These are phyloP conservation scores for Kuraishia capsulata DNA, from an alignment of 805 yeast genomes.

Conservation along the genomic window DNA sequence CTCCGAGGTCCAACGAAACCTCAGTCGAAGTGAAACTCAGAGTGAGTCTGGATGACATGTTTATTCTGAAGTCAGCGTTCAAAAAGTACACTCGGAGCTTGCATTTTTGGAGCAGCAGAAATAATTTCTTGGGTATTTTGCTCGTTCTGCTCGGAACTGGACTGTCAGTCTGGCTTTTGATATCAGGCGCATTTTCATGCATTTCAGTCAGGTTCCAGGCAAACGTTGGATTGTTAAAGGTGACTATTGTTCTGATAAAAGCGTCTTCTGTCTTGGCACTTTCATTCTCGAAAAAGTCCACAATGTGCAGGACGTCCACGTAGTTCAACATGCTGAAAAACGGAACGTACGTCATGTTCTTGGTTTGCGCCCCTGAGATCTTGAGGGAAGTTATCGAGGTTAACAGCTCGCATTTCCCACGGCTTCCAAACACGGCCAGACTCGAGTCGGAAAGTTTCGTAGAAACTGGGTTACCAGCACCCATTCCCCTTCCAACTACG, in stretches of 20 bases:
- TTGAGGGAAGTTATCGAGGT: conserved; percentile 1
- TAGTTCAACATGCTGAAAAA: conserved; percentile 2
- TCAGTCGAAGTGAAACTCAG: neutral
- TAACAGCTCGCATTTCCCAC: neutral
- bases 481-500: neutral
- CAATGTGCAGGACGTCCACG: neutral
- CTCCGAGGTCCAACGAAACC: neutral
- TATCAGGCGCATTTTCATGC: neutral
- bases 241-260: neutral
- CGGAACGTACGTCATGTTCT: conserved; percentile 2
- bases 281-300: neutral
- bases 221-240: neutral
- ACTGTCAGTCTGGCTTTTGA: neutral
- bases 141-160: neutral
- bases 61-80: neutral
- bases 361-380: neutral
- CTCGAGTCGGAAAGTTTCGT: neutral
- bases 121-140: conserved; percentile 2
- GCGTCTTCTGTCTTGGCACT: neutral
- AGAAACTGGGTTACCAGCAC: neutral
- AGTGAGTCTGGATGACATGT: neutral
- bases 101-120: conserved; percentile 20
- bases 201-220: neutral
- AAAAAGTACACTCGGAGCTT: neutral
- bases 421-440: neutral